Evolutionary conservation across 768 basidiomycete species (phyloP).

Genomic region (Aureoboletus auriporus): DNA sequence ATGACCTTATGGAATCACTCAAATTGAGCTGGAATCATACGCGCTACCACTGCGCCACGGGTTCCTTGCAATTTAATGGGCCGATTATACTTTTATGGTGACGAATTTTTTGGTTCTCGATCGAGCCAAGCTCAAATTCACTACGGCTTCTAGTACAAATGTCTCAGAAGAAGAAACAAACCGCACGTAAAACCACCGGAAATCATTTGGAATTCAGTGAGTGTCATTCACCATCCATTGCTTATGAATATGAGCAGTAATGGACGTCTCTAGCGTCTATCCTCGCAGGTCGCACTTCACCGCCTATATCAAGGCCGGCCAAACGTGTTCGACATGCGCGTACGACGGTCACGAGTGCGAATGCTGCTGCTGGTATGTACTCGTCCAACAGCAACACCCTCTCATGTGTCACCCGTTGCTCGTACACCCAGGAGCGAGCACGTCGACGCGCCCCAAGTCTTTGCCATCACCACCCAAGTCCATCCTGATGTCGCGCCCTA

Average conservation of each 20-base stretch:
- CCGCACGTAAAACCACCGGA: conserved; percentile 20
- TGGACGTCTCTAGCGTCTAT: too few species aligned
- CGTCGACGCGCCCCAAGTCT: background rate
- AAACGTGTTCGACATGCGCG: conserved; percentile 1
- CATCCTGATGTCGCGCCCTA: background rate
- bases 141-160: background rate
- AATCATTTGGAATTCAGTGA: conserved; percentile 5
- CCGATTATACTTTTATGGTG: too few species aligned
- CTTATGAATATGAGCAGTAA: too few species aligned
- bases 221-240: background rate
- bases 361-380: background rate
- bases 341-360: background rate
- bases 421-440: background rate
- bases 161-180: conserved; percentile 11
- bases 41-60: conserved; percentile 39
- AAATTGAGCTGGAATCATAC: conserved; percentile 34
- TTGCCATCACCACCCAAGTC: background rate
- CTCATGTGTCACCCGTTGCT: background rate
- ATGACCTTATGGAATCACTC: conserved; percentile 39
- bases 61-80: conserved; percentile 10
- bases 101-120: too few species aligned
- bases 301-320: background rate
- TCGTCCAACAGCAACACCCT: background rate
- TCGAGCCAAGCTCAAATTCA: too few species aligned
- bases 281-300: too few species aligned